Base-by-base conservation (phyloP, 176 grass and related monocot species). In the Aegilops longissima region DNA sequence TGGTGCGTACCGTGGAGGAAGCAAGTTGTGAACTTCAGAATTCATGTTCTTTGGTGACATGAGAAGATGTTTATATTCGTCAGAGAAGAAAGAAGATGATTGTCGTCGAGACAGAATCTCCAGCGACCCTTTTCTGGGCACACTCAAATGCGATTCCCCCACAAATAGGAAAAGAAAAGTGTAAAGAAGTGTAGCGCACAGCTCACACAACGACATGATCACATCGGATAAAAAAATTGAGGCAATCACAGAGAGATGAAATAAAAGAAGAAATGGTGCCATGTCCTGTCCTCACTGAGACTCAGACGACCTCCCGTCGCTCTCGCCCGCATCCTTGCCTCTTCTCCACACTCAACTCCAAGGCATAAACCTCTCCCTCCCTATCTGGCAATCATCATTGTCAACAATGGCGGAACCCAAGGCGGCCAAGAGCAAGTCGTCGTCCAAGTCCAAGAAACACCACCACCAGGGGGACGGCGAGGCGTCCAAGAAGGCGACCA, bases 391-490 rank as follows among this genome's bases (percentile, higher is more conserved):
- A 27, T 51, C 34, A 59, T 21, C 56, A 68, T 36, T 18, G 77
- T 83, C 73, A 51, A 34, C 89, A 68, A 91, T 91, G 89, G 62
- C 85, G 76, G 89, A 87, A 81, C 45, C 69, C 62, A 91, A 87
- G 89, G n/a, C 76, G 47, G 33, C 9, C 47, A 86, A 86, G 29
- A 87, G 61, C 68, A 91, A 84, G 89, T 76, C 80, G 89, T 76
- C 80, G 81, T 80, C 80, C 76, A 90, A 82, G 83, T 76, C 75
- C 35, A 85, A 67, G 72, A 64, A 59, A 3, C 73, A 76, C n/a
- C 81, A 66, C 66, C 81, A 66, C 20, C 66, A 79, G 78, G 12
- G 36, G 66, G 58, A 80, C 21, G 80, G 81, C 58, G 73, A 58
- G 5, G 61, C 74, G 25, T 25, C 77, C 67, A 91, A 87, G 78